Evolutionary conservation across 805 yeast genomes (phyloP).

Genomic region (Hanseniaspora clermontiae): DNA sequence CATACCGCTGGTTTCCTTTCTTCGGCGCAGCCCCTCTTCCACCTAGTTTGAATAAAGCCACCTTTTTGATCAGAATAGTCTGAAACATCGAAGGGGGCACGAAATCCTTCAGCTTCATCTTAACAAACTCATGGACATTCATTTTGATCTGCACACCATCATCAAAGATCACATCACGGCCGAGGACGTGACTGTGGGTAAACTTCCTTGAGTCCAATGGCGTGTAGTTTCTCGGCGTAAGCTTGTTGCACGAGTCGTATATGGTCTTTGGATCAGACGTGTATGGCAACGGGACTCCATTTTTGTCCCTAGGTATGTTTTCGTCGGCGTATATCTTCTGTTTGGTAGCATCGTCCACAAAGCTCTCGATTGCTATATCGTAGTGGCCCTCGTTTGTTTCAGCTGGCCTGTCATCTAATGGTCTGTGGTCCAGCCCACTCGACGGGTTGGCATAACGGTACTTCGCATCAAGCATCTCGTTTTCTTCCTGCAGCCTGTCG

Average conservation of each 20-base stretch:
- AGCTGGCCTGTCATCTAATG: background rate
- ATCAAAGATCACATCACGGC: background rate
- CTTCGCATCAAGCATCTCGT: background rate
- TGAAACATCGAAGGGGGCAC: background rate
- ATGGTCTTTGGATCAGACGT: background rate
- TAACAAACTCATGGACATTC: background rate
- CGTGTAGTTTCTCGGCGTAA: background rate
- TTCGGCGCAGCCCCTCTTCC: background rate
- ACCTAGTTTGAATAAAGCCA: background rate
- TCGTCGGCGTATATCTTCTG: background rate
- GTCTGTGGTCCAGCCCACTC: background rate
- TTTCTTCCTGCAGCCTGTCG: background rate
- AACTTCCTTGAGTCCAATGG: slow-evolving; percentile 2
- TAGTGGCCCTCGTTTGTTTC: background rate
- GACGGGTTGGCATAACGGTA: background rate
- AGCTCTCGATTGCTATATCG: background rate
- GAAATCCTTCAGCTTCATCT: background rate
- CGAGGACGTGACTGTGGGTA: background rate
- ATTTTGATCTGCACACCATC: background rate
- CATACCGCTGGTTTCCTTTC: background rate
- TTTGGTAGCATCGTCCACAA: background rate
- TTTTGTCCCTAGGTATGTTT: background rate
- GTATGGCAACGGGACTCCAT: background rate
- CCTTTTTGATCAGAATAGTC: background rate
- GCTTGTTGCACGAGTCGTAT: background rate